Evolutionary conservation across 2,329 filamentous ascomycete genomes (phyloP), one percentile per base, ranked within the genome.

Genomic region (Dryadomyces quercus-mongolicae): DNA sequence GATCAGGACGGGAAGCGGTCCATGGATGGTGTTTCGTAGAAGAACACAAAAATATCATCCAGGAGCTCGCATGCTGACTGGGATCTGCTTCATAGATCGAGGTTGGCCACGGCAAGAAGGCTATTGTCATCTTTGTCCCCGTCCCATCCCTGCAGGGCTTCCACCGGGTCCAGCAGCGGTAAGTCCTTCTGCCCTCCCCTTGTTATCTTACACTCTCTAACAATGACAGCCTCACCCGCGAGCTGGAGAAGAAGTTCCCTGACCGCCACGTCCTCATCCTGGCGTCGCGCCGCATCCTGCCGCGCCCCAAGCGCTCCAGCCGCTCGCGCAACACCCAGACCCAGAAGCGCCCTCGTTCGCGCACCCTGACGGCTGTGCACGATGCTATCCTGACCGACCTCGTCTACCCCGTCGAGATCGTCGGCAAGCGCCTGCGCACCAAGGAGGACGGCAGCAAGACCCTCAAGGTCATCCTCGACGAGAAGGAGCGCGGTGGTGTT

Each of bases 161-260:
- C 89, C 93, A 97, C 88, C 91, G 93, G 73, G 89, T 95, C 73
- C 93, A 98, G 85, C 93, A 97, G 82, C 91, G 93, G 92, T 97
- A 91, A 77, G 85, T 75, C 47, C 25, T 5, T 49, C 49, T 34
- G 15, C 16, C 20, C 16, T 15, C 38, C 16, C 9, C 6, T 25
- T 5, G 21, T 21, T 20, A 15, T 15, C 9, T 16, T 34, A 20
- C 18, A 20, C 21, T 36, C n/a, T 3, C n/a, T 40, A 31, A 58
- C 50, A 8, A 10, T n/a, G 49, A 45, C 60, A 97, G 92, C 73
- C 85, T 98, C 72, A 98, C 93, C 76, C 93, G 93, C 78, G 93
- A 98, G 84, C 91, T 98, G 72, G 93, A 98, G 87, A 98, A 98
- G 90, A 98, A 98, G 82, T 98, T 98, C 89, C 97, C 93, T 63